Conservation (phyloP, 2,329 filamentous ascomycete genomes). For the Colletotrichum spaethianum region DNA sequence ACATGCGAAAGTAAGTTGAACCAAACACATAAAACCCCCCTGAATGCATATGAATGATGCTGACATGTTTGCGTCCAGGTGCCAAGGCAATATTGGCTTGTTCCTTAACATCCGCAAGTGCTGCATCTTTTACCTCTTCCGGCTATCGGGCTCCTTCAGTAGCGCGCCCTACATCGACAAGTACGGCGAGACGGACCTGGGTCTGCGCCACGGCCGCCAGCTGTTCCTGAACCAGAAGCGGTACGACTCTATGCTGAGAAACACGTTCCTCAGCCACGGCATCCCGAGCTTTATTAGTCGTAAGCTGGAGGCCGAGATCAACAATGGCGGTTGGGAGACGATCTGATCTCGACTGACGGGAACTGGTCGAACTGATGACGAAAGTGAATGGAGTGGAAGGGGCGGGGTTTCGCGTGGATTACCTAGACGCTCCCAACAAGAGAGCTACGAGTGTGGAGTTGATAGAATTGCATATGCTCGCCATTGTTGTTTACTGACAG, state of each 20-base stretch:
- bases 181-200: constrained; percentile 96
- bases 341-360: constrained; percentile 55
- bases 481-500: background rate
- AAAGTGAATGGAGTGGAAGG: background rate
- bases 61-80: constrained; percentile 65
- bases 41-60: background rate
- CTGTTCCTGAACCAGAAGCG: constrained; percentile 93
- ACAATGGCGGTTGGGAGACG: constrained; percentile 98
- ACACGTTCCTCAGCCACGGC: constrained; percentile 88
- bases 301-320: constrained; percentile 94
- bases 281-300: constrained; percentile 91
- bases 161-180: constrained; percentile 94
- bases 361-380: background rate
- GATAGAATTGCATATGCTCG: constrained; percentile 10
- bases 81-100: constrained; percentile 89
- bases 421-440: background rate
- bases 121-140: constrained; percentile 89
- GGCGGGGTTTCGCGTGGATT: background rate
- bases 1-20: constrained; percentile 83
- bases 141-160: constrained; percentile 85
- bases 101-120: constrained; percentile 99
- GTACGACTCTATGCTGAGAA: constrained; percentile 89
- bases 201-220: constrained; percentile 87
- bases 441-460: background rate
- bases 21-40: background rate